phyloP scores from a whole-genome alignment of 768 basidiomycete species.

The Lactifluus echinatus region DNA sequence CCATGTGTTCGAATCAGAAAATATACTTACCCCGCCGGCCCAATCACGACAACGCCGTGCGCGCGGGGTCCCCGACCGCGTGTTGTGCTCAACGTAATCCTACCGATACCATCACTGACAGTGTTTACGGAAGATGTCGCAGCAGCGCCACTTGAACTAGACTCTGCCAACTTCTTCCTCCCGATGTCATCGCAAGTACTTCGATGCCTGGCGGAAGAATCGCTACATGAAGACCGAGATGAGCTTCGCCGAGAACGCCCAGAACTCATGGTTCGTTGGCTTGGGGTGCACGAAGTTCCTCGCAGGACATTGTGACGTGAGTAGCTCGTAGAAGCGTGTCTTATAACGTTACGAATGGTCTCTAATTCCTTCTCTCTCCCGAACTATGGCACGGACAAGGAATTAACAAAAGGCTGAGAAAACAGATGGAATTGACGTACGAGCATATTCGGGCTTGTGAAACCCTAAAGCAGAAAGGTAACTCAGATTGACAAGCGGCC shows the following conservation, averaged over 20 bases:
- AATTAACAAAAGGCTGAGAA: neutral
- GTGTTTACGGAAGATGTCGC: conserved; percentile 21
- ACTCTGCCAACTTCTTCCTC: conserved; percentile 1
- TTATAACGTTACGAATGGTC: conserved; percentile 51
- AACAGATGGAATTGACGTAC: conserved; percentile 29
- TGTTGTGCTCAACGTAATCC: conserved; percentile 36
- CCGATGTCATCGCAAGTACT: neutral
- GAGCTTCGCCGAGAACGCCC: conserved; percentile 26
- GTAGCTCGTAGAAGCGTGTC: conserved; percentile 46
- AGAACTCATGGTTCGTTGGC: conserved; percentile 23
- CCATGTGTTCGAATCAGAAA: neutral
- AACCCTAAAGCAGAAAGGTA: conserved; percentile 41
- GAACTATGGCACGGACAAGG: conserved; percentile 33
- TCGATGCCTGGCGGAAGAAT: conserved; percentile 10
- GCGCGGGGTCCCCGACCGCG: conserved; percentile 38
- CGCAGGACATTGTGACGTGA: conserved; percentile 45
- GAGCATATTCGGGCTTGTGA: conserved; percentile 58
- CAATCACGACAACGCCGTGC: conserved; percentile 53
- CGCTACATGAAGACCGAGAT: conserved; percentile 38
- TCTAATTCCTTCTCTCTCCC: conserved; percentile 68
- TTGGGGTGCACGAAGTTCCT: conserved; percentile 32
- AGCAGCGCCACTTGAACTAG: neutral
- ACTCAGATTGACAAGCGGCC: neutral
- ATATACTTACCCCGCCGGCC: conserved; percentile 49
- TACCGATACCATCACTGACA: conserved; percentile 37